Percentiles rank a stretch among this genome's conserved stretches.
Conservation (phyloP, 768 basidiomycete species). For the Podaxis pistillaris region DNA sequence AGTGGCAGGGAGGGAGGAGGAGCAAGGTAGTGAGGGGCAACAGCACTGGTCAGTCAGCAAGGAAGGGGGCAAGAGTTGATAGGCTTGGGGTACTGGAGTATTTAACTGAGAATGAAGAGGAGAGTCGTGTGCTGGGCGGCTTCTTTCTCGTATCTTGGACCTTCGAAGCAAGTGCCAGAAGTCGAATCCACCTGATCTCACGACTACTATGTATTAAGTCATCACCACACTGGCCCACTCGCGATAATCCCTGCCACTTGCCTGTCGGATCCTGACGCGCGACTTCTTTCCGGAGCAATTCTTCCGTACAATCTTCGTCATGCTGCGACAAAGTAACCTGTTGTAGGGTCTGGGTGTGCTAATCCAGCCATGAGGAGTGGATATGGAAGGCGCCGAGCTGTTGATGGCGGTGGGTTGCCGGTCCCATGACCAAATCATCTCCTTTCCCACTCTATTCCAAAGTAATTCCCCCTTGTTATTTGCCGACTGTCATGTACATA, state of each 20-base stretch:
- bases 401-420: background rate
- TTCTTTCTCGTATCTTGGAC: background rate
- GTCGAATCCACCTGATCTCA: conserved; percentile 3
- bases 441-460: background rate
- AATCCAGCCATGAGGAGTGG: background rate
- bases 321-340: background rate
- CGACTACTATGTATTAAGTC: background rate
- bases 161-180: background rate
- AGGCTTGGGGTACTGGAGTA: background rate
- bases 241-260: background rate
- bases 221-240: background rate
- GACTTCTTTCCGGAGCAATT: background rate
- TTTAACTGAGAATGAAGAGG: background rate
- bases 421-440: conserved; percentile 1
- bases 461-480: background rate
- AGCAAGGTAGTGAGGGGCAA: background rate
- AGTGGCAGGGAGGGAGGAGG: background rate
- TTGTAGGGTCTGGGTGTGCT: background rate
- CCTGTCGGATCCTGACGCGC: background rate
- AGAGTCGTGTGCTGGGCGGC: conserved; percentile 1
- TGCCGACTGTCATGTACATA: background rate
- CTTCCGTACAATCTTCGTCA: background rate
- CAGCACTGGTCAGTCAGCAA: background rate
- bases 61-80: background rate
- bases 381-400: background rate